phyloP scores from a whole-genome alignment of 2,329 filamentous ascomycete species.

The Epichloe gansuensis region DNA sequence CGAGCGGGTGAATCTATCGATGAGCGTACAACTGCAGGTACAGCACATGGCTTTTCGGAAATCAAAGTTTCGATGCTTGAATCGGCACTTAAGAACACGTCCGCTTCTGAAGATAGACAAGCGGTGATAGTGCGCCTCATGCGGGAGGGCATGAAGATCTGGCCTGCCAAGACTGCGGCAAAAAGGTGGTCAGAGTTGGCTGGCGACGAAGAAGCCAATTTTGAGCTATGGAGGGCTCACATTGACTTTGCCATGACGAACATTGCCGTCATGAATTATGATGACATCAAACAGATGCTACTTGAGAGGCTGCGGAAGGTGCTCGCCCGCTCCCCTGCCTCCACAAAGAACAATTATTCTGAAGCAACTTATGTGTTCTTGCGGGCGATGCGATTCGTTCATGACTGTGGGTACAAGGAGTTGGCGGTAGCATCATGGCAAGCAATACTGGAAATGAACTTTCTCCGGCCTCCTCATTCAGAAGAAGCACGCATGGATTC shows the following conservation, averaged over 20 bases:
- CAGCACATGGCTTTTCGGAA: conserved; percentile 58
- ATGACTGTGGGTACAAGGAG: conserved; percentile 68
- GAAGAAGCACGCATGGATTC: conserved; percentile 17
- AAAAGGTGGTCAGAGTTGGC: conserved; percentile 50
- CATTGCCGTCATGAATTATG: conserved; percentile 53
- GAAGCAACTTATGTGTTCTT: conserved; percentile 56
- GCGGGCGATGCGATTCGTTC: conserved; percentile 58
- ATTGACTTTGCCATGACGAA: conserved; percentile 61
- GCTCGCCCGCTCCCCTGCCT: conserved; percentile 5
- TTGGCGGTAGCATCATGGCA: conserved; percentile 74
- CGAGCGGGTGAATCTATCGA: conserved; percentile 31
- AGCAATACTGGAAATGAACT: conserved; percentile 58
- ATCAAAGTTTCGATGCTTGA: conserved; percentile 72
- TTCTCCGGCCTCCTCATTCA: conserved; percentile 33
- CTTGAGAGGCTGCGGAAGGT: conserved; percentile 32
- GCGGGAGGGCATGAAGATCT: conserved; percentile 59
- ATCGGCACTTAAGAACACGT: conserved; percentile 52
- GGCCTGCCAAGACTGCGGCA: conserved; percentile 49
- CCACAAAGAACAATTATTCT: conserved; percentile 6
- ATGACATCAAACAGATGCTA: conserved; percentile 48
- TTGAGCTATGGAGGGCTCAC: conserved; percentile 59
- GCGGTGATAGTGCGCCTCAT: conserved; percentile 56
- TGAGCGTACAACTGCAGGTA: conserved; percentile 39
- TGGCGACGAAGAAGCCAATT: conserved; percentile 18
- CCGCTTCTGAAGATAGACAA: conserved; percentile 35